Percentiles rank a stretch among this genome's conserved stretches.
Conservation (phyloP, 305 asterid species). For the Fraxinus sp. region DNA sequence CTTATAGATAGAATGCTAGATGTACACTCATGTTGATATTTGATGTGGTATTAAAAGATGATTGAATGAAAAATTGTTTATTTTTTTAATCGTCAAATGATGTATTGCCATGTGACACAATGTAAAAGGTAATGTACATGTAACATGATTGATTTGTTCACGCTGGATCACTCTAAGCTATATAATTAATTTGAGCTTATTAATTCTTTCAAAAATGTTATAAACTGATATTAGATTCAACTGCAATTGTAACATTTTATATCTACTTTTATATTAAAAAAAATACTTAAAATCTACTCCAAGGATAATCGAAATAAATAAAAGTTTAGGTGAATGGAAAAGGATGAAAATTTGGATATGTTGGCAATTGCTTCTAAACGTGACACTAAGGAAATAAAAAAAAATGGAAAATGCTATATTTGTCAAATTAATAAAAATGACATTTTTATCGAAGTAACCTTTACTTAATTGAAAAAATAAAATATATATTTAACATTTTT, state of each 20-base stretch:
- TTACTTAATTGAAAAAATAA: not conserved
- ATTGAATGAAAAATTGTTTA: no score
- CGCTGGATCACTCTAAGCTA: no score
- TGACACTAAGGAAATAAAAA: not conserved
- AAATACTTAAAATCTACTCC: not conserved
- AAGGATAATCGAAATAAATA: not conserved
- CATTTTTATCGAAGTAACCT: not conserved
- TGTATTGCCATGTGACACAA: no score
- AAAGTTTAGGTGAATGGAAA: not conserved
- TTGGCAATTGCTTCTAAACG: not conserved
- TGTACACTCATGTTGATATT: no score
- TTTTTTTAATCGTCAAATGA: no score
- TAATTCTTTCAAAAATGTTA: not conserved
- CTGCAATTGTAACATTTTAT: not conserved
- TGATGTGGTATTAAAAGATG: no score
- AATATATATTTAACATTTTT: not conserved
- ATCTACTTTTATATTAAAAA: no score
- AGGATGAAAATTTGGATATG: not conserved
- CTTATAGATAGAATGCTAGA: no score
- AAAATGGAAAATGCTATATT: not conserved
- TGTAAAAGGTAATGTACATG: no score
- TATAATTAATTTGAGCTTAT: no score
- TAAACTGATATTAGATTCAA: not conserved
- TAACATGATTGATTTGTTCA: no score
- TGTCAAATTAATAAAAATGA: not conserved